Conservation (phyloP, 2,329 filamentous ascomycete genomes). For the Cryoendolithus antarcticus region DNA sequence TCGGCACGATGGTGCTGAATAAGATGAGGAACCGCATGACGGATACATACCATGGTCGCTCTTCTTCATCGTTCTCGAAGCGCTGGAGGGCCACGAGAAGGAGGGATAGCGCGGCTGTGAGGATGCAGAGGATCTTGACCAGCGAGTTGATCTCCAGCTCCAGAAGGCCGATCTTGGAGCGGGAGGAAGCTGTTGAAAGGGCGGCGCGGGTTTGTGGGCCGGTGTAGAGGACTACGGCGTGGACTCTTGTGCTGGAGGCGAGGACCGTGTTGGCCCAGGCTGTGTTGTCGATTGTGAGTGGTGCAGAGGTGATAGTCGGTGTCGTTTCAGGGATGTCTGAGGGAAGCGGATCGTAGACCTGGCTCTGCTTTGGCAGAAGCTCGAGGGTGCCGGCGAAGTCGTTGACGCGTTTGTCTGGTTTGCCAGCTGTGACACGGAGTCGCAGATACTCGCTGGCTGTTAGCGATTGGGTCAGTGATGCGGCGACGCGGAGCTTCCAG, state of each 20-base stretch:
- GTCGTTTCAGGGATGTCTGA: not conserved
- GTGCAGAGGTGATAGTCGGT: conserved; percentile 38
- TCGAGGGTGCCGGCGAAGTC: conserved; percentile 88
- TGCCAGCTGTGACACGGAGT: conserved; percentile 64
- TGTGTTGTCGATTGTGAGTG: conserved; percentile 89
- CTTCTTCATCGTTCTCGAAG: conserved; percentile 50
- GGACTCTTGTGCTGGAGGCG: conserved; percentile 76
- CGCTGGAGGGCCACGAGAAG: conserved; percentile 79
- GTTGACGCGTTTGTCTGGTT: conserved; percentile 87
- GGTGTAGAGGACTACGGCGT: conserved; percentile 88
- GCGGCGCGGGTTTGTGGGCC: conserved; percentile 89
- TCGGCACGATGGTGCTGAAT: conserved; percentile 98
- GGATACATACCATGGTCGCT: conserved; percentile 69
- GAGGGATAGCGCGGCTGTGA: conserved; percentile 77
- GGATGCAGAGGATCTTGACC: conserved; percentile 85
- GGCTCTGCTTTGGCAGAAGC: conserved; percentile 44
- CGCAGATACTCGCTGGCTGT: conserved; percentile 55
- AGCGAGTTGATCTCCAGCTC: conserved; percentile 96
- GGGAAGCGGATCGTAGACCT: conserved; percentile 33
- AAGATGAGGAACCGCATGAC: conserved; percentile 97
- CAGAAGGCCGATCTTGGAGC: conserved; percentile 85
- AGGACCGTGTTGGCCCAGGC: conserved; percentile 98
- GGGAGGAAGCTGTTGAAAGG: conserved; percentile 78
- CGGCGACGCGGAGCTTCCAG: conserved; percentile 89
- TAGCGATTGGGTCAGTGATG: conserved; percentile 69